Conservation (phyloP, 2,329 filamentous ascomycete genomes). For the Monilinia fructigena region DNA sequence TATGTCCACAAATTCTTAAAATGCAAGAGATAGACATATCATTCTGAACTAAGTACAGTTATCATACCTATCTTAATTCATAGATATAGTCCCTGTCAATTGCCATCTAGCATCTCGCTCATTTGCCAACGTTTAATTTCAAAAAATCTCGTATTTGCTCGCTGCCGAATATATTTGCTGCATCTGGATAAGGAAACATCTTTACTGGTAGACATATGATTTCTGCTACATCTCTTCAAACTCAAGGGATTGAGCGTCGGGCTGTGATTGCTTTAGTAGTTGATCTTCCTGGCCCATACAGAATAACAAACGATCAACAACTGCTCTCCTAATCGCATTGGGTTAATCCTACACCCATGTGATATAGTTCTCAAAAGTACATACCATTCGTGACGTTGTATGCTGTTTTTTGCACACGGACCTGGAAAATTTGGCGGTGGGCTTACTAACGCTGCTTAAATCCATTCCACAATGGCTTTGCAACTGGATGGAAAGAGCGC, state of each 20-base stretch:
- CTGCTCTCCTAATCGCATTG: constrained; percentile 26
- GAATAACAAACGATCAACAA: constrained; percentile 35
- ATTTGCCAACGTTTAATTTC: constrained; percentile 1
- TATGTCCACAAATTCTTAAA: too few species aligned
- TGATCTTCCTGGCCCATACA: constrained; percentile 35
- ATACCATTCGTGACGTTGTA: constrained; percentile 34
- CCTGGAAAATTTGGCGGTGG: neutral
- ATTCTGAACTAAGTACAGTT: neutral
- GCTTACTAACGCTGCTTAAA: constrained; percentile 41
- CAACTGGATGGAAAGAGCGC: constrained; percentile 45
- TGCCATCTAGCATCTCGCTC: constrained; percentile 7
- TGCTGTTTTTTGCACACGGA: neutral
- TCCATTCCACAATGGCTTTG: constrained; percentile 52
- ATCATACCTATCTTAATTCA: neutral
- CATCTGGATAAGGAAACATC: constrained; percentile 12
- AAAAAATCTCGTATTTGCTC: constrained; percentile 2
- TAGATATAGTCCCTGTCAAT: constrained; percentile 3
- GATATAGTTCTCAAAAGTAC: constrained; percentile 33
- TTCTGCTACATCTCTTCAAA: constrained; percentile 28
- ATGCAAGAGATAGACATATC: neutral
- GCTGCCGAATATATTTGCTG: constrained; percentile 9
- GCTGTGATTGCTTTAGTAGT: constrained; percentile 26
- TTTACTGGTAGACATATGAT: constrained; percentile 30
- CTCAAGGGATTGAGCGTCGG: constrained; percentile 18
- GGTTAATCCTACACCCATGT: constrained; percentile 30